Evolutionary conservation across 2,329 filamentous ascomycete genomes (phyloP).

Genomic region (Ceratocystis destructans): DNA sequence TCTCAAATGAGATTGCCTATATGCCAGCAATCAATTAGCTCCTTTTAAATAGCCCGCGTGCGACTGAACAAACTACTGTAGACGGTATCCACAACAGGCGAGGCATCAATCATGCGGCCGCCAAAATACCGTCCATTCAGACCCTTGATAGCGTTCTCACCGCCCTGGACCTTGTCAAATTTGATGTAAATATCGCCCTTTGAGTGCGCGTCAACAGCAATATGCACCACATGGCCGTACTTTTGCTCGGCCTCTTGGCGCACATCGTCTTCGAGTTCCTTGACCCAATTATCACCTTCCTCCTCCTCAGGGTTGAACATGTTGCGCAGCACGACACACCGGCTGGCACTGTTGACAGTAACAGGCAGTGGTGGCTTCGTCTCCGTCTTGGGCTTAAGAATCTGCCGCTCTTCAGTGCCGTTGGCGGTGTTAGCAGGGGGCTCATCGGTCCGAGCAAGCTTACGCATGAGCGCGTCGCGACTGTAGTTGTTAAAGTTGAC

Average conservation of each 20-base stretch:
- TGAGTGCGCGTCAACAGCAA: slow-evolving; percentile 83
- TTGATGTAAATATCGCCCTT: slow-evolving; percentile 97
- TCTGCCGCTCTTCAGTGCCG: slow-evolving; percentile 54
- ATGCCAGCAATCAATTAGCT: slow-evolving; percentile 19
- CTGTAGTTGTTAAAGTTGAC: slow-evolving; percentile 99
- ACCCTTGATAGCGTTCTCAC: slow-evolving; percentile 94
- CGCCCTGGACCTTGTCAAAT: slow-evolving; percentile 88
- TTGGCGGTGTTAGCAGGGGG: slow-evolving; percentile 36
- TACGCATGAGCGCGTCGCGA: slow-evolving; percentile 95
- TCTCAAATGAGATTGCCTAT: background rate
- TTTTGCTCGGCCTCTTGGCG: slow-evolving; percentile 83
- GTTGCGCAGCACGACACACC: slow-evolving; percentile 87
- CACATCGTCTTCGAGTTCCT: slow-evolving; percentile 89
- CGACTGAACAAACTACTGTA: slow-evolving; percentile 94
- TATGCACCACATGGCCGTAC: slow-evolving; percentile 96
- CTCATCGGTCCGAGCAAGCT: slow-evolving; percentile 92
- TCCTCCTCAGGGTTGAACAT: slow-evolving; percentile 92
- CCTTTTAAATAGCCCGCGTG: slow-evolving; percentile 60
- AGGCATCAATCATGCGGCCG: slow-evolving; percentile 80
- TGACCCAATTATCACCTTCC: slow-evolving; percentile 75
- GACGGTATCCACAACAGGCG: slow-evolving; percentile 93
- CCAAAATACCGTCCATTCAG: slow-evolving; percentile 95
- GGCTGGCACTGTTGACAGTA: slow-evolving; percentile 81
- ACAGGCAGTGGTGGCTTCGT: slow-evolving; percentile 64
- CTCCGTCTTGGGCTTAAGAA: slow-evolving; percentile 66